phyloP scores from a whole-genome alignment of 2,329 filamentous ascomycete species.

The Purpureocillium takamizusanense region DNA sequence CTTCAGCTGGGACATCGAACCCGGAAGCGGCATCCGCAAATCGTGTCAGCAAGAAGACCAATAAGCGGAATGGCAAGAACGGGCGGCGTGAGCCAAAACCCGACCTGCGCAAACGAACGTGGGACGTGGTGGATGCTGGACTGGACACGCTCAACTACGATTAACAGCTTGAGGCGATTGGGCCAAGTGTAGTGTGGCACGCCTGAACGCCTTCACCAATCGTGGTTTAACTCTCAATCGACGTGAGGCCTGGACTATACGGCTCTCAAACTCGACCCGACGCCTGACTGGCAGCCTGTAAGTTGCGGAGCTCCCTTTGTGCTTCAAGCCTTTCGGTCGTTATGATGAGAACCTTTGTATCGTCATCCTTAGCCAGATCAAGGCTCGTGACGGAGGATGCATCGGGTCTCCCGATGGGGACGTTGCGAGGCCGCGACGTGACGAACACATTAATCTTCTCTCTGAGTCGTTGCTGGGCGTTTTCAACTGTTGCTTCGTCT shows the following conservation, averaged over 20 bases:
- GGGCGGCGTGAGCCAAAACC: conserved; percentile 41
- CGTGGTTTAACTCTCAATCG: no score
- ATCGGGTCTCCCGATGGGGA: conserved; percentile 20
- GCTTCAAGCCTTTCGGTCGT: neutral
- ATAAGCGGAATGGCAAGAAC: conserved; percentile 27
- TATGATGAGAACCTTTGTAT: conserved; percentile 83
- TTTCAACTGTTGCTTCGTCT: neutral
- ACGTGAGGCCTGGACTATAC: no score
- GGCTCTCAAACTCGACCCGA: no score
- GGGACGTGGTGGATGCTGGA: conserved; percentile 56
- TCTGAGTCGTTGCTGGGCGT: conserved; percentile 27
- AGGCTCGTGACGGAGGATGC: conserved; percentile 21
- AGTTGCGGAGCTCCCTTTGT: neutral
- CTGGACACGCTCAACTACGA: conserved; percentile 54
- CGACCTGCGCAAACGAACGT: conserved; percentile 57
- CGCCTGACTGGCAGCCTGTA: neutral
- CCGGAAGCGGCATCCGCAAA: neutral
- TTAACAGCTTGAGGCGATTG: conserved; percentile 19
- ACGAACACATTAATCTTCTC: conserved; percentile 47
- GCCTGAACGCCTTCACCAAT: no score
- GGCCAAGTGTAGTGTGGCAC: no score
- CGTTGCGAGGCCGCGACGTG: conserved; percentile 26
- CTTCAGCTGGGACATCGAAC: neutral
- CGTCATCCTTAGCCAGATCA: conserved; percentile 94
- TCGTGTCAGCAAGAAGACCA: conserved; percentile 21